Conservation (phyloP, 139 green algal species). For the Chlorella sp. region DNA sequence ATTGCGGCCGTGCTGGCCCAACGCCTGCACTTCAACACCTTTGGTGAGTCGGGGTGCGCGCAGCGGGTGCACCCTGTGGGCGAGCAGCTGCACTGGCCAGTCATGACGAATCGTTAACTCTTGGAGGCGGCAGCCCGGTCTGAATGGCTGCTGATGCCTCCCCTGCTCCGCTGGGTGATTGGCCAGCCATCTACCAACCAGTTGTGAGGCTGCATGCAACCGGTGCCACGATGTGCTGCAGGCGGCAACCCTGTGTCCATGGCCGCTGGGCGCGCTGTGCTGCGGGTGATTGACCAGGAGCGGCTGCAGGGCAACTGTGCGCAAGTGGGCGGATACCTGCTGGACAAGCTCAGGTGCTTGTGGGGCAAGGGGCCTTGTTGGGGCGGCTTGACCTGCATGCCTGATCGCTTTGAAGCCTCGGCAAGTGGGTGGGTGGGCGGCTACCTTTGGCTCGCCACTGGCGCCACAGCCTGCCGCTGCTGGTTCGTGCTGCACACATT, state of each 20-base stretch:
- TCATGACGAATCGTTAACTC: too few relatives aligned
- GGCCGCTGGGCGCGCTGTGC: slow-evolving; percentile 77
- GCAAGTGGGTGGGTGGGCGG: not conserved
- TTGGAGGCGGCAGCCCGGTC: too few relatives aligned
- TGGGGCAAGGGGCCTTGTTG: not conserved
- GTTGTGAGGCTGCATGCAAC: not conserved
- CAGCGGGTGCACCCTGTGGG: too few relatives aligned
- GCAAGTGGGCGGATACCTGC: slow-evolving; percentile 73
- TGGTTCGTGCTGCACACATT: too few relatives aligned
- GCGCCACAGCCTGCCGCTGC: not conserved
- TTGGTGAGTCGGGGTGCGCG: slow-evolving; percentile 77
- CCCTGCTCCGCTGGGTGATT: not conserved
- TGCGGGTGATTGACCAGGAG: slow-evolving; percentile 80
- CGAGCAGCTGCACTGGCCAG: not conserved
- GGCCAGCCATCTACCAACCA: not conserved
- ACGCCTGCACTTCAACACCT: slow-evolving; percentile 98
- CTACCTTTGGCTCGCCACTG: too few relatives aligned
- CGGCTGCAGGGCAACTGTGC: slow-evolving; percentile 72
- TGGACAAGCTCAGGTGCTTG: slow-evolving; percentile 50
- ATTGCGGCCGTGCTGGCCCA: slow-evolving; percentile 76
- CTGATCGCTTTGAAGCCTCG: not conserved
- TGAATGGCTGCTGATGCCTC: too few relatives aligned
- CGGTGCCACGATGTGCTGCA: not conserved
- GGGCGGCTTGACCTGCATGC: not conserved
- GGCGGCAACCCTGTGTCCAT: slow-evolving; percentile 90